These are phyloP conservation scores for Phylloporus sp. DNA, from an alignment of 768 basidiomycete genomes.

Conservation along the genomic window DNA sequence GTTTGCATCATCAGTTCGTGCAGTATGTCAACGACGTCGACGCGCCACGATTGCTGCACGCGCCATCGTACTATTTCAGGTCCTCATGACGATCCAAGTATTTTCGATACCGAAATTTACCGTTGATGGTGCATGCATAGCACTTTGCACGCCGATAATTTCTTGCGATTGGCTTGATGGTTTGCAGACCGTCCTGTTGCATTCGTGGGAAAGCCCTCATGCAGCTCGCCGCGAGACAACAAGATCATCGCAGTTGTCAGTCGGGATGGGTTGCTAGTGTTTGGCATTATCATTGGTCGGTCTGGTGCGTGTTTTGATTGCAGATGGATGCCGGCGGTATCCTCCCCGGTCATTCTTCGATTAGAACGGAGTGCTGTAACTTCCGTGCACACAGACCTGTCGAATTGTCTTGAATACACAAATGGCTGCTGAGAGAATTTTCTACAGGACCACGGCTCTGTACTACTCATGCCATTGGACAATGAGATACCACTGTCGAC, in stretches of 20 bases:
- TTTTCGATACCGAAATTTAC: background rate
- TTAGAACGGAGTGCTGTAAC: background rate
- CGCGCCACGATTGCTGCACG: background rate
- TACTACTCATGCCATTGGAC: background rate
- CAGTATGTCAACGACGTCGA: slow-evolving; percentile 8
- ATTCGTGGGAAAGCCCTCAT: slow-evolving; percentile 9
- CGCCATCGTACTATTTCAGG: slow-evolving; percentile 6
- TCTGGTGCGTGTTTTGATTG: background rate
- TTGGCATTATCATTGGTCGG: slow-evolving; percentile 7
- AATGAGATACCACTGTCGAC: background rate
- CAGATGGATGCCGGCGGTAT: slow-evolving; percentile 11
- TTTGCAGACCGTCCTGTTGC: slow-evolving; percentile 14
- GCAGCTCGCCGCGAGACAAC: slow-evolving; percentile 10
- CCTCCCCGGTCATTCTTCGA: background rate
- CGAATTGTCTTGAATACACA: slow-evolving; percentile 20
- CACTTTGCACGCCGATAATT: background rate
- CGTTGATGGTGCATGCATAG: slow-evolving; percentile 10
- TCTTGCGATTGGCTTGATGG: slow-evolving; percentile 1
- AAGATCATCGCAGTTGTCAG: slow-evolving; percentile 9
- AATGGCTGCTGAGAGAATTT: slow-evolving; percentile 11
- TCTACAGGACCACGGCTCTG: slow-evolving; percentile 3
- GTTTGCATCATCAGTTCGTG: slow-evolving; percentile 5
- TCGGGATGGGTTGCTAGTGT: slow-evolving; percentile 16
- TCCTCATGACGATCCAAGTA: background rate
- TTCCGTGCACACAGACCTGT: slow-evolving; percentile 10